Base-by-base conservation (phyloP, 352 stramenopile species). In the Globisporangium cederbergense region DNA sequence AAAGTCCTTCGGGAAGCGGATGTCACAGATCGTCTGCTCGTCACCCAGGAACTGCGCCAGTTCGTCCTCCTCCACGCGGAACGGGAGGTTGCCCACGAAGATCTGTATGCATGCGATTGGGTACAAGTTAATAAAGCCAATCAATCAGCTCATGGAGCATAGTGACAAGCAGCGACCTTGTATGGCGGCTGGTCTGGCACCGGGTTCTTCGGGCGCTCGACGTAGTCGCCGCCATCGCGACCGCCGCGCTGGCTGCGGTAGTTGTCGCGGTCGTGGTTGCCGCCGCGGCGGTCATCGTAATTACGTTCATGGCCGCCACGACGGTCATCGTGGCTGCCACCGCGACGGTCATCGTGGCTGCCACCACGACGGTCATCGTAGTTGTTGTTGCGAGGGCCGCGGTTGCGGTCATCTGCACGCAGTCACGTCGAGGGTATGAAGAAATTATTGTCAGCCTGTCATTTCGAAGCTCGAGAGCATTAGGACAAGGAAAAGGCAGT, bases 71-170 rank as follows among this genome's bases (percentile, higher is more conserved):
- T 67, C 75, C 61, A 84, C 68, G 40, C 75, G 71, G 74, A 90
- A 95, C 43, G 85, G 73, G 62, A 96, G 68, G 73, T 96, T 96
- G 60, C 86, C 88, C 40, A 95, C 74, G 49, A 81, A 96, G 43
- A 86, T 66, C 86, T 95, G 38, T 30, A 40, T 67, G 40, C 13
- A 16, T 42, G 13, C 40, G 43, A 7, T 22, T 4, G 18, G 43
- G 16, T 11, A 10, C 5, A 49, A 9, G 30, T 38, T 18, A 57
- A 25, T 36, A 54, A 54, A n/a, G 28, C 2, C 5, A 56, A 18
- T 11, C 51, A 57, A 42, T 14, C 9, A 14, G 36, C 18, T 3
- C 4, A 20, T 20, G 20, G 34, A 28, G 7, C 16, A 22, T 43
- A 40, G 22, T 3, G 28, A 28, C 61, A 22, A 25, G 34, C 34